These are phyloP conservation scores for Zizania palustris DNA, from an alignment of 202 grass and related monocot species.

Conservation along the genomic window DNA sequence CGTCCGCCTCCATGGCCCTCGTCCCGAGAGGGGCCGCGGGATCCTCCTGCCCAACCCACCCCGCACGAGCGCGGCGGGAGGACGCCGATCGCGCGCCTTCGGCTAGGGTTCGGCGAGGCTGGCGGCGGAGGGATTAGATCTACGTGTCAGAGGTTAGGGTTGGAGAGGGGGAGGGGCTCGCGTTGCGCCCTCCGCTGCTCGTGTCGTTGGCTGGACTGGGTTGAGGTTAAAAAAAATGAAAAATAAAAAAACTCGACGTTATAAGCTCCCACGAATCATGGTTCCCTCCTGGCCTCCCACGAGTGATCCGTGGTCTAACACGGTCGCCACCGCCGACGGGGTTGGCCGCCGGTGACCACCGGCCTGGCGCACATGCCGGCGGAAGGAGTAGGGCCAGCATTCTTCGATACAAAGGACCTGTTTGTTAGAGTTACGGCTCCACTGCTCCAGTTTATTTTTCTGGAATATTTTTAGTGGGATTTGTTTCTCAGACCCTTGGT, in stretches of 20 bases:
- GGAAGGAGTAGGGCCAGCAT: too few relatives aligned
- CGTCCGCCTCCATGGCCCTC: slow-evolving; percentile 61
- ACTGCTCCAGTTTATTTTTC: too few relatives aligned
- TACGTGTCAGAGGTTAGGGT: slow-evolving; percentile 45
- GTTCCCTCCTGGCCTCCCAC: too few relatives aligned
- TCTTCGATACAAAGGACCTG: too few relatives aligned
- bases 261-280: too few relatives aligned
- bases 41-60: slow-evolving; percentile 20
- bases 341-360: too few relatives aligned
- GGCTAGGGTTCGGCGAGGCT: slow-evolving; percentile 2
- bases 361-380: too few relatives aligned
- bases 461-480: too few relatives aligned
- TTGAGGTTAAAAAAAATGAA: not conserved
- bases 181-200: not conserved
- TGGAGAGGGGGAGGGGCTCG: slow-evolving; percentile 13
- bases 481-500: too few relatives aligned
- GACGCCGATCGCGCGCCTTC: slow-evolving; percentile 18
- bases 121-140: slow-evolving; percentile 43
- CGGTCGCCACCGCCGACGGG: too few relatives aligned
- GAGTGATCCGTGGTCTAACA: too few relatives aligned
- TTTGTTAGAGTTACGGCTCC: too few relatives aligned
- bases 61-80: not conserved
- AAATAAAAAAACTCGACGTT: not conserved
- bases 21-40: not conserved
- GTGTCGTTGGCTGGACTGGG: slow-evolving; percentile 21